phyloP scores from a whole-genome alignment of 306 rosid species.

The Luffa acutangula region DNA sequence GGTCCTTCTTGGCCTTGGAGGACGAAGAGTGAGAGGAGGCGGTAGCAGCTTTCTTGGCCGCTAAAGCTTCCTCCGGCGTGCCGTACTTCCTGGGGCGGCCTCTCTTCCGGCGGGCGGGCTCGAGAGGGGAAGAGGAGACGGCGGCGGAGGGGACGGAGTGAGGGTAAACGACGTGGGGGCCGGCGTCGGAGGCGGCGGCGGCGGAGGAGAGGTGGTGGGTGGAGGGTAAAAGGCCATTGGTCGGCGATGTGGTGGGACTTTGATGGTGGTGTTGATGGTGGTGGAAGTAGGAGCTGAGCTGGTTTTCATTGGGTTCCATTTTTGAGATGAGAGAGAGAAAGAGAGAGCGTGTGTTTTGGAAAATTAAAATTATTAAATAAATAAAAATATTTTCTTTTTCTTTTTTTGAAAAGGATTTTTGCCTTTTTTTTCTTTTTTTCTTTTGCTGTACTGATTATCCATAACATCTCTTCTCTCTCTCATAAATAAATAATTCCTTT shows the following conservation, averaged over 20 bases:
- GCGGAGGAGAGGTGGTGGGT: constrained; percentile 12
- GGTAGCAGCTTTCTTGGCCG: constrained; percentile 81
- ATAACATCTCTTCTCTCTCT: not conserved
- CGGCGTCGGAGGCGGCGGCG: constrained; percentile 26
- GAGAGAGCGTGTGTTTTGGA: constrained; percentile 22
- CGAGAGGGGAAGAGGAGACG: constrained; percentile 48
- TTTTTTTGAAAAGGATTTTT: constrained; percentile 9
- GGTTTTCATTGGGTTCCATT: constrained; percentile 92
- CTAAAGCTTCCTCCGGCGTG: constrained; percentile 75
- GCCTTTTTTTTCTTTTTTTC: not conserved
- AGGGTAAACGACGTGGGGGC: constrained; percentile 50
- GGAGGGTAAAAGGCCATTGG: constrained; percentile 48
- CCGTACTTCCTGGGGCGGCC: constrained; percentile 89
- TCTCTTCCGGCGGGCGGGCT: constrained; percentile 66
- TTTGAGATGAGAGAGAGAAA: constrained; percentile 29
- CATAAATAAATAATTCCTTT: not conserved
- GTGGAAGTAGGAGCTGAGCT: constrained; percentile 61
- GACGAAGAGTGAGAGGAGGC: constrained; percentile 59
- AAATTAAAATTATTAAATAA: constrained; percentile 11
- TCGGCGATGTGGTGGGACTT: constrained; percentile 27
- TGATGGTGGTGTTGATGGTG: constrained; percentile 22
- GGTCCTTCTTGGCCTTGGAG: constrained; percentile 38
- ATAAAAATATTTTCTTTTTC: not conserved
- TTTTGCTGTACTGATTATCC: not conserved
- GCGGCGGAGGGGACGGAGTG: constrained; percentile 65